A percentile compares a stretch with the other conserved stretches of the same genome.
Evolutionary conservation across 225 moss, liverwort and hornwort species (phyloP).

Genomic region (Takakia lepidozioides): DNA sequence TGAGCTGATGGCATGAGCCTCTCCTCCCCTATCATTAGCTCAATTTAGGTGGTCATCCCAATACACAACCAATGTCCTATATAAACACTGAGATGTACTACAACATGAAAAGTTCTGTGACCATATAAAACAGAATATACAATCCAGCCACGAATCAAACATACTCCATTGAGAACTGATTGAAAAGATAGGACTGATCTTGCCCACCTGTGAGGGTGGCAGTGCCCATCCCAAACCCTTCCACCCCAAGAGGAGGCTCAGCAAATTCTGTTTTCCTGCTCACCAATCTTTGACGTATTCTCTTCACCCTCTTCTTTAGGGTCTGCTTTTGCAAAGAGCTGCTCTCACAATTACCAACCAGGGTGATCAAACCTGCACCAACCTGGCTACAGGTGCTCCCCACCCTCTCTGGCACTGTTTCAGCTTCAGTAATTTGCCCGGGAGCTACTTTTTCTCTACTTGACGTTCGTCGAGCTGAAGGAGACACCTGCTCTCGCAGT

Average conservation of each 20-base stretch:
- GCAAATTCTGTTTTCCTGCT: conserved; percentile 23
- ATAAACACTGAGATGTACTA: too few species aligned
- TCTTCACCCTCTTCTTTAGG: conserved; percentile 22
- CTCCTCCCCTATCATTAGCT: too few species aligned
- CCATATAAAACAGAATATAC: too few species aligned
- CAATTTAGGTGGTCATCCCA: too few species aligned
- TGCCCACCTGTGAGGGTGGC: conserved; percentile 14
- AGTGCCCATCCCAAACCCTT: conserved; percentile 13
- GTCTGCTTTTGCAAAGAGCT: conserved; percentile 9
- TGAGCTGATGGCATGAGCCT: too few species aligned
- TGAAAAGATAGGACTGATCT: too few species aligned
- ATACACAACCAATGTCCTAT: too few species aligned
- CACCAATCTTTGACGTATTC: conserved; percentile 15
- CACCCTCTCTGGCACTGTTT: conserved; percentile 11
- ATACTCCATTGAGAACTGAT: too few species aligned
- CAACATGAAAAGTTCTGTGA: too few species aligned
- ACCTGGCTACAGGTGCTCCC: conserved; percentile 5
- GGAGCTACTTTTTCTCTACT: conserved; percentile 15
- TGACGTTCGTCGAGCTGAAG: conserved; percentile 19
- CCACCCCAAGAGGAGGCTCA: conserved; percentile 12
- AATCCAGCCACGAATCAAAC: too few species aligned
- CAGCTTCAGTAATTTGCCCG: conserved; percentile 15
- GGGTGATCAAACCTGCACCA: conserved; percentile 17
- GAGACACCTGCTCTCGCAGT: conserved; percentile 11
- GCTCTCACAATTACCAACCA: conserved; percentile 15